phyloP scores from a whole-genome alignment of 805 yeast genomes.

The Ogataea philodendri region DNA sequence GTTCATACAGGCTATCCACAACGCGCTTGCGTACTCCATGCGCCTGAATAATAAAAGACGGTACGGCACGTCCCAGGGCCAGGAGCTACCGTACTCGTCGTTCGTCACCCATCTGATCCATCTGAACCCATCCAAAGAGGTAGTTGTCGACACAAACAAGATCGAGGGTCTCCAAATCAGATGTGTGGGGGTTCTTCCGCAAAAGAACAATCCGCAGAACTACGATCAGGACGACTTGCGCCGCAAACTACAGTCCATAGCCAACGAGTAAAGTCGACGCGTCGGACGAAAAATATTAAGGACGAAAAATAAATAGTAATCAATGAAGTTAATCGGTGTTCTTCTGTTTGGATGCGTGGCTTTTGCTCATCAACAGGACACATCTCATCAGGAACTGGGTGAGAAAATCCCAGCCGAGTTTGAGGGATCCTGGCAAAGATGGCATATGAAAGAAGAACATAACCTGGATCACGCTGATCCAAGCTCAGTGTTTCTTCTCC shows the following conservation, averaged over 20 bases:
- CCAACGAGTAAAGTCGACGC: conserved; percentile 7
- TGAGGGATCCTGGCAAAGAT: conserved; percentile 68
- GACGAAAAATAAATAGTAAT: background rate
- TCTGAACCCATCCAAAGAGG: conserved; percentile 45
- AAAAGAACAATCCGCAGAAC: conserved; percentile 23
- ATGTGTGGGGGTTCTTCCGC: conserved; percentile 42
- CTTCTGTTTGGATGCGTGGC: conserved; percentile 1
- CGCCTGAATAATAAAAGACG: conserved; percentile 18
- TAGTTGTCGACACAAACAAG: conserved; percentile 44
- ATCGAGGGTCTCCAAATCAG: conserved; percentile 44
- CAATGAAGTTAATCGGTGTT: conserved; percentile 3
- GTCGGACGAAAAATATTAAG: conserved; percentile 5
- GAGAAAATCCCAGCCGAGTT: conserved; percentile 46
- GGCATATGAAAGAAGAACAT: conserved; percentile 94
- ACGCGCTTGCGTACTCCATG: conserved; percentile 56
- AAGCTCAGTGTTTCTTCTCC: conserved; percentile 72
- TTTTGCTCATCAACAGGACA: conserved; percentile 12
- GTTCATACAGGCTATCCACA: conserved; percentile 53
- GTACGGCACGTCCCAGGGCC: conserved; percentile 10
- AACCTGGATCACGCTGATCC: conserved; percentile 72
- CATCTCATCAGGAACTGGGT: conserved; percentile 30
- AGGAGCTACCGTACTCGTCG: conserved; percentile 36
- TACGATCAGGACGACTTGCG: conserved; percentile 46
- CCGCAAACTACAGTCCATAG: conserved; percentile 10
- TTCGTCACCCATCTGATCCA: conserved; percentile 66